Evolutionary conservation across 768 basidiomycete genomes (phyloP).

Genomic region (Erythrobasidium yunnanense): DNA sequence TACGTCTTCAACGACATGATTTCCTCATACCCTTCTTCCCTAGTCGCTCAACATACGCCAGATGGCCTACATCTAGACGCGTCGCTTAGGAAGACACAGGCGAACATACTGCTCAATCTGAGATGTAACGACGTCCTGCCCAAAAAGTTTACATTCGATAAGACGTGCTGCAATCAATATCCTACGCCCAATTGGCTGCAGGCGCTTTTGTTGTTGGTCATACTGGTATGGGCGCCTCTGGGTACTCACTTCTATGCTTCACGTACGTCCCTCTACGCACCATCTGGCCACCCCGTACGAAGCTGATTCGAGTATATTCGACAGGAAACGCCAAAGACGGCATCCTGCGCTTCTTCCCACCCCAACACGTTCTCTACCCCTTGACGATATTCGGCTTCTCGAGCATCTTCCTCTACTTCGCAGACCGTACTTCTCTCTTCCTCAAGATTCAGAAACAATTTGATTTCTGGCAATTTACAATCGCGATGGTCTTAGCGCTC

Average conservation of each 20-base stretch:
- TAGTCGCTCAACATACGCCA: constrained; percentile 60
- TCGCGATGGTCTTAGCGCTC: constrained; percentile 52
- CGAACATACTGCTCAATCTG: constrained; percentile 65
- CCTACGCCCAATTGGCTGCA: constrained; percentile 56
- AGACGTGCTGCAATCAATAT: constrained; percentile 71
- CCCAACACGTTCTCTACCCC: constrained; percentile 46
- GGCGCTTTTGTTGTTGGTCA: constrained; percentile 47
- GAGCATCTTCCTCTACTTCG: constrained; percentile 58
- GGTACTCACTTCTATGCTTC: constrained; percentile 42
- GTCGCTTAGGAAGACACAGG: constrained; percentile 55
- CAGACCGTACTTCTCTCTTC: constrained; percentile 79
- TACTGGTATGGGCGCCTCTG: constrained; percentile 51
- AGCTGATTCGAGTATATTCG: background rate
- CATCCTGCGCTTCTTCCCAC: constrained; percentile 37
- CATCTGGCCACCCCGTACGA: background rate
- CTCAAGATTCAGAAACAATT: constrained; percentile 81
- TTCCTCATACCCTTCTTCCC: constrained; percentile 27
- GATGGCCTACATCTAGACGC: constrained; percentile 77
- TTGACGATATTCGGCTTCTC: constrained; percentile 57
- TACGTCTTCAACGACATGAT: constrained; percentile 67
- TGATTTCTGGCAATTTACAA: constrained; percentile 54
- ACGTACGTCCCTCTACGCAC: constrained; percentile 32
- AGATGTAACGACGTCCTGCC: constrained; percentile 65
- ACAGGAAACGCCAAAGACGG: too few relatives aligned
- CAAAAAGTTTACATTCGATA: constrained; percentile 53